Evolutionary conservation across 306 rosid genomes (phyloP).

Genomic region (Argentina anserina): DNA sequence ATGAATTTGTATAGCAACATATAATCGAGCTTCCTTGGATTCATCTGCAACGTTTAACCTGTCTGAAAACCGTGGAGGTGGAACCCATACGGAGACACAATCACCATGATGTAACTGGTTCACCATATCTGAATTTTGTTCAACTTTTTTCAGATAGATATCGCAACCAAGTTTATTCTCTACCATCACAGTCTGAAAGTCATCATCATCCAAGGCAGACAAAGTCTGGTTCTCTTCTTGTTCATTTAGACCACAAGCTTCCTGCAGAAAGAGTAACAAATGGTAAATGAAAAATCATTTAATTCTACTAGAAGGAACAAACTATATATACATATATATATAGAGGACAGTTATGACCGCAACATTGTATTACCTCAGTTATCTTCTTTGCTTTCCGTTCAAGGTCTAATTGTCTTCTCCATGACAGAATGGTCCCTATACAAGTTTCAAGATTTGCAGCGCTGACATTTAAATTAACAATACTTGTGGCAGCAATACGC

Average conservation of each 20-base stretch:
- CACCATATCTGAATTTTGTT: conserved; percentile 51
- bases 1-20: conserved; percentile 76
- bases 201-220: conserved; percentile 94
- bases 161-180: conserved; percentile 94
- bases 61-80: conserved; percentile 90
- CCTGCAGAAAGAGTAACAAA: conserved; percentile 52
- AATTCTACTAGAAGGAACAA: background rate
- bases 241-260: conserved; percentile 41
- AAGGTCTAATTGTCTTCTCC: conserved; percentile 88
- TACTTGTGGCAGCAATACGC: conserved; percentile 83
- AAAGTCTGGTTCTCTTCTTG: conserved; percentile 53
- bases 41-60: conserved; percentile 78
- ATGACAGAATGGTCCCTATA: conserved; percentile 69
- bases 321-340: background rate
- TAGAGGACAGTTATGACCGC: background rate
- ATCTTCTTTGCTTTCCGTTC: conserved; percentile 69
- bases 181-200: conserved; percentile 74
- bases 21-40: conserved; percentile 76
- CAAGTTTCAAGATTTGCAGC: conserved; percentile 82
- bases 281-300: background rate
- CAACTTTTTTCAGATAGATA: conserved; percentile 65
- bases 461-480: conserved; percentile 79
- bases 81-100: conserved; percentile 72
- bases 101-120: conserved; percentile 59
- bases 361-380: conserved; percentile 52